A percentile compares a stretch with the other conserved stretches of the same genome.
Conservation (phyloP, 768 basidiomycete species). For the Amanita pseudoporphyria region DNA sequence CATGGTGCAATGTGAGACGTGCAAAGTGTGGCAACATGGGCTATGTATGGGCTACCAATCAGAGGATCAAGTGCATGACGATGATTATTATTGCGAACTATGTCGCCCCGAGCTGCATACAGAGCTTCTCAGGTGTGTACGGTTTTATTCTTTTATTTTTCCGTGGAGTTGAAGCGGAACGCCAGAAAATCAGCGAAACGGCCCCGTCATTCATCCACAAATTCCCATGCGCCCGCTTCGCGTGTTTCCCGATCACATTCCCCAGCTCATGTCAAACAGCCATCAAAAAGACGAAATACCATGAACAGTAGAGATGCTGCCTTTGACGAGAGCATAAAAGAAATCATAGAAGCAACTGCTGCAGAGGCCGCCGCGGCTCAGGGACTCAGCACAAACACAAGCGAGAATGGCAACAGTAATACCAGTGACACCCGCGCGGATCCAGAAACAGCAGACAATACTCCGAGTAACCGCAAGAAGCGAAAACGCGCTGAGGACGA, state of each 20-base stretch:
- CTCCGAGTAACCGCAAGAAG: constrained; percentile 43
- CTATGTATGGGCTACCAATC: constrained; percentile 89
- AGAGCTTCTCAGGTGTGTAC: constrained; percentile 70
- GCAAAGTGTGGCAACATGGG: constrained; percentile 98
- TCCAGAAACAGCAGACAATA: constrained; percentile 36
- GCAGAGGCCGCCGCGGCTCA: constrained; percentile 49
- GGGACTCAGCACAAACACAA: constrained; percentile 25
- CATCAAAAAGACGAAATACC: constrained; percentile 86
- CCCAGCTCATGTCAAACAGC: constrained; percentile 50
- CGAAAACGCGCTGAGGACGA: constrained; percentile 73
- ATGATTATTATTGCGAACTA: constrained; percentile 89
- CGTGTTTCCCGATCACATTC: constrained; percentile 73
- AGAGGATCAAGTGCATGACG: constrained; percentile 60
- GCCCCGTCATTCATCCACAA: constrained; percentile 54
- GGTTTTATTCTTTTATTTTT: constrained; percentile 5
- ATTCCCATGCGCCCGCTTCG: constrained; percentile 47
- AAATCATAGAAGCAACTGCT: constrained; percentile 65
- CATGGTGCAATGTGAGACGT: constrained; percentile 96
- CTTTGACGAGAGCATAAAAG: constrained; percentile 82
- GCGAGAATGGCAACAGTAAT: constrained; percentile 24
- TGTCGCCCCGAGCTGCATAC: constrained; percentile 83
- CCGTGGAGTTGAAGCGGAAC: constrained; percentile 6
- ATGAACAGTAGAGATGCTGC: constrained; percentile 97
- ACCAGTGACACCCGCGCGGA: constrained; percentile 18
- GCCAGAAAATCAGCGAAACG: constrained; percentile 54